Base-by-base conservation (phyloP, 257 asterid genomes). In the Mitragyna speciosa region DNA sequence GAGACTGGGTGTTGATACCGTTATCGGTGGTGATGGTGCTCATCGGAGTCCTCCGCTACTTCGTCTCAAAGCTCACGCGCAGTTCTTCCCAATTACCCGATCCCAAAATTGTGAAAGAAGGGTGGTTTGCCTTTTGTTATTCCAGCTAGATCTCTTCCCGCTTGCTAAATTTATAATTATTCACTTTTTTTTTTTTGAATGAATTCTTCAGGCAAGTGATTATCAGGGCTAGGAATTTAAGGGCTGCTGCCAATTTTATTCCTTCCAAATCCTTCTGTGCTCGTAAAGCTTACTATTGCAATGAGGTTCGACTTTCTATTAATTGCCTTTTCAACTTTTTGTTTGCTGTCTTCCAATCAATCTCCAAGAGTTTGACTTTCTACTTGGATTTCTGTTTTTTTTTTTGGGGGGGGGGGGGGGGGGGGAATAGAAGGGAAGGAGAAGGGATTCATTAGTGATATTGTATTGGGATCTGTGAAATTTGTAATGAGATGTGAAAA, bases 1-100 rank as follows among this genome's bases (percentile, higher is more conserved):
- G 99, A 90, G 94, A 93, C 84, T 95, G 99, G 99, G 98, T 95
- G 4, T 75, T 95, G 88, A 90, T 93, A 79, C 99, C 99, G 1
- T 72, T 95, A 76, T 95, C 99, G 65, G 91, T 92, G 79, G 98
- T 94, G 51, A 94, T 95, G 99, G 99, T 95, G 8, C 92, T 95
- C 83, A 92, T 93, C 80, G 99, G 99, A 72, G 86, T 95, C 28
- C 98, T 95, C 64, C 97, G 99, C 64, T 92, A 93, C 87, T 93
- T 93, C 77, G 97, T 92, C 5, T 93, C 98, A 65, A 95, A 92
- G 90, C 94, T 95, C 86, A 93, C 92, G 92, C 96, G 97, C 0
- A n/a, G 2, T 82, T 94, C 89, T 85, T 88, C 92, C 80, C 96
- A 88, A 87, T 54, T 77, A 58, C 99, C 98, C 76, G 98, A 95